Evolutionary conservation across 148 eudicot species (phyloP), one percentile per base, ranked within the genome.

Genomic region (Silene latifolia): DNA sequence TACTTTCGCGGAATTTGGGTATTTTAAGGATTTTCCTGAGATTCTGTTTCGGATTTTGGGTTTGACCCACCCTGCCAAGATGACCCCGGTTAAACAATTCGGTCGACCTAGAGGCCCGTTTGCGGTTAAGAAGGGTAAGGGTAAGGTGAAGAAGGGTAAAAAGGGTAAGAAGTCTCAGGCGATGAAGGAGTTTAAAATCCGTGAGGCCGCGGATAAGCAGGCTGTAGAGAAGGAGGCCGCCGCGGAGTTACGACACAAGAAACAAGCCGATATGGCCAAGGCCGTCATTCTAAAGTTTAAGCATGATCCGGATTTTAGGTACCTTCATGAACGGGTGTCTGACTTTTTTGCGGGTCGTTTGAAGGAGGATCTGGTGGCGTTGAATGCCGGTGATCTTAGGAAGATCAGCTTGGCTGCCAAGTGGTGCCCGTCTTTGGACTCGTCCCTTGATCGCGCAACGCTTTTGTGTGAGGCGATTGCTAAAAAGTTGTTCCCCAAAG

Each of bases 11-110:
- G 69, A 71, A 4, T 80, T 80, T 10, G 83, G 83, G 25, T 80
- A 64, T 21, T 76, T 80, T 7, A 80, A 80, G 76, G 83, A 80
- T 44, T 66, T 80, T 7, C 83, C 79, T 5, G 79, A 80, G 76
- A 58, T 80, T 46, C 4, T 80, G 42, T 80, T 71, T 48, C 72
- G 76, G 20, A 20, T 80, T 11, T 14, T 76, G 59, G 83, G 79
- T 19, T 18, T 64, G 29, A 65, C 61, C 17, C 83, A 58, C 21
- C 13, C 39, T 18, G 11, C 3, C 0, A 80, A 76, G 73, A 76
- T 80, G 79, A 4, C 2, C 0, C 69, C 24, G 39, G 58, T n/a
- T 0, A 10, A 19, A 14, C 23, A 3, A 0, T 32, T 1, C 10
- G 44, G 77, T 3, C 6, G 58, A 4, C 15, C 8, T 1, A 18